These are phyloP conservation scores for Agrocybe pediades DNA, from an alignment of 768 basidiomycete genomes.

Conservation along the genomic window DNA sequence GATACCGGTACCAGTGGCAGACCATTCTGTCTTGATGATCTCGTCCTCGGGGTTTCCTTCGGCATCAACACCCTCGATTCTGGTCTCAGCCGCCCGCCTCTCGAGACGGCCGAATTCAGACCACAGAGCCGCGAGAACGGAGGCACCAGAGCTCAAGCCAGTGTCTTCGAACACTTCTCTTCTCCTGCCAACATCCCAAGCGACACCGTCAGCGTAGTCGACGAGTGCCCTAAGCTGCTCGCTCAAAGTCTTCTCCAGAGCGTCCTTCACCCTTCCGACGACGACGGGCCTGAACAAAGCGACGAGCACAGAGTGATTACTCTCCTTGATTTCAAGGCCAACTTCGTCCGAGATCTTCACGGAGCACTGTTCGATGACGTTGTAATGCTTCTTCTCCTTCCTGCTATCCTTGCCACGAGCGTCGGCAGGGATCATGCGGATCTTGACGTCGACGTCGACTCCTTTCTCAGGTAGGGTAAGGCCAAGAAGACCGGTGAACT, in stretches of 20 bases:
- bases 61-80: not conserved
- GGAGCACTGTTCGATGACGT: constrained; percentile 49
- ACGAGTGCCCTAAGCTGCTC: constrained; percentile 54
- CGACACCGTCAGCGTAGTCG: constrained; percentile 55
- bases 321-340: constrained; percentile 53
- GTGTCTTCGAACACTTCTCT: constrained; percentile 67
- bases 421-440: constrained; percentile 61
- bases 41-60: constrained; percentile 16
- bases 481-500: constrained; percentile 63
- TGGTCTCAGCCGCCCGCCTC: constrained; percentile 24
- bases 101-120: constrained; percentile 66
- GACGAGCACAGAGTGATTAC: constrained; percentile 64
- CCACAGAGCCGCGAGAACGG: constrained; percentile 64
- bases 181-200: constrained; percentile 59
- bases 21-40: constrained; percentile 43
- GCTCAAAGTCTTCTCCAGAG: constrained; percentile 57
- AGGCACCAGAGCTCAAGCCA: constrained; percentile 50
- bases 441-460: constrained; percentile 66
- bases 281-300: constrained; percentile 67
- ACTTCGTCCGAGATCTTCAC: constrained; percentile 52
- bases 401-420: constrained; percentile 43
- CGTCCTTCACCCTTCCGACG: constrained; percentile 55
- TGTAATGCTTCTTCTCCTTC: constrained; percentile 46
- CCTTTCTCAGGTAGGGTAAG: constrained; percentile 67
- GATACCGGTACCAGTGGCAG: constrained; percentile 64